Conservation (phyloP, 108 stramenopile species). For the Nannochloropsis salina region DNA sequence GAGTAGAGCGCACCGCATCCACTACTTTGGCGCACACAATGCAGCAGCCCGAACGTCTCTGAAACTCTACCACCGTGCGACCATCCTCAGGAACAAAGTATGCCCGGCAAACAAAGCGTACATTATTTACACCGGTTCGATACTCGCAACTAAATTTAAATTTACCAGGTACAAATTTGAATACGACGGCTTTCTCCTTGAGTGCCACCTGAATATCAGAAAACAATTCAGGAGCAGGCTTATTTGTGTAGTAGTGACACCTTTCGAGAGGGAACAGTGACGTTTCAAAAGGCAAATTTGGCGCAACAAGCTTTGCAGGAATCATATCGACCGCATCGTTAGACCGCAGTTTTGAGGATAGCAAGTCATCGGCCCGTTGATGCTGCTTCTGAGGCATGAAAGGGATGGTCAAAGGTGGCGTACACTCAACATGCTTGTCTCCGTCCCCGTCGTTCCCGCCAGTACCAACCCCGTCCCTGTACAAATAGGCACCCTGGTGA, state of each 20-base stretch:
- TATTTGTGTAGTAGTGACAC: conserved; percentile 6
- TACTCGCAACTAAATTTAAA: background rate
- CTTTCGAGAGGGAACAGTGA: background rate
- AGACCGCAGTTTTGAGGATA: background rate
- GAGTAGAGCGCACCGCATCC: conserved; percentile 11
- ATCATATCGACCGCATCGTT: background rate
- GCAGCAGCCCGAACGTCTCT: background rate
- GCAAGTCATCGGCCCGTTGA: background rate
- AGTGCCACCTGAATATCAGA: conserved; percentile 16
- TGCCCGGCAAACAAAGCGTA: background rate
- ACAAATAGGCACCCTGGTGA: conserved; percentile 4
- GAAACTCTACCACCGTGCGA: background rate
- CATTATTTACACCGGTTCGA: background rate
- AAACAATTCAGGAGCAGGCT: background rate
- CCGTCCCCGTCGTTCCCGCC: background rate
- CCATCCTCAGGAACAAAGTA: background rate
- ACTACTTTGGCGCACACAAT: conserved; percentile 8
- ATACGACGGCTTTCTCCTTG: background rate
- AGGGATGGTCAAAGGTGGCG: background rate
- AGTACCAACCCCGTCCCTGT: background rate
- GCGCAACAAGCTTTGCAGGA: background rate
- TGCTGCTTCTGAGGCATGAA: background rate
- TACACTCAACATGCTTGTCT: background rate
- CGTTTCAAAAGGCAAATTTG: background rate
- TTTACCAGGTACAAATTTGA: background rate